Conservation (phyloP, 768 basidiomycete genomes). For the Royoungia palumana region DNA sequence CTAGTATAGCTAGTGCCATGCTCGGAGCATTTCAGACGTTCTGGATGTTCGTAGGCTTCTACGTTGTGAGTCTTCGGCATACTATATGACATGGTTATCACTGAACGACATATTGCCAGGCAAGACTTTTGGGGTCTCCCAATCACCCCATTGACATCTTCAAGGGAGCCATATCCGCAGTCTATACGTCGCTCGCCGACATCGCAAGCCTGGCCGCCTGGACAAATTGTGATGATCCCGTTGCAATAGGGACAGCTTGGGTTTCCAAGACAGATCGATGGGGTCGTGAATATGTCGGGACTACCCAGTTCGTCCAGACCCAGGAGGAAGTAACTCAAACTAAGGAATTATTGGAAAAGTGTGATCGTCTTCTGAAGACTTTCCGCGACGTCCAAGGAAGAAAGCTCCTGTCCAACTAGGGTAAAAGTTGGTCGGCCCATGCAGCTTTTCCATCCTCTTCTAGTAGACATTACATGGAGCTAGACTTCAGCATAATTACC, state of each 20-base stretch:
- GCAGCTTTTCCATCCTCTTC: background rate
- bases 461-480: background rate
- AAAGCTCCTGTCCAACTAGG: slow-evolving; percentile 16
- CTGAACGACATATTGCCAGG: slow-evolving; percentile 40
- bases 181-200: slow-evolving; percentile 64
- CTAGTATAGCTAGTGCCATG: slow-evolving; percentile 53
- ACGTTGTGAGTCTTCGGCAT: slow-evolving; percentile 48
- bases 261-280: slow-evolving; percentile 54
- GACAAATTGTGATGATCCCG: slow-evolving; percentile 13
- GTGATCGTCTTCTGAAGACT: slow-evolving; percentile 49
- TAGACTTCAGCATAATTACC: background rate
- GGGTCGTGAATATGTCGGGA: slow-evolving; percentile 53
- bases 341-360: slow-evolving; percentile 47
- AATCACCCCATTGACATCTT: slow-evolving; percentile 60
- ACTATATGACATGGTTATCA: too few relatives aligned
- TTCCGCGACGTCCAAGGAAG: slow-evolving; percentile 34
- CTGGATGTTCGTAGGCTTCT: slow-evolving; percentile 55
- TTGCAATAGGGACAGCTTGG: slow-evolving; percentile 38
- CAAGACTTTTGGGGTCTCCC: slow-evolving; percentile 62
- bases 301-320: slow-evolving; percentile 50
- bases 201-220: slow-evolving; percentile 43
- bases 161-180: slow-evolving; percentile 65
- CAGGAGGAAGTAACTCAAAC: slow-evolving; percentile 46
- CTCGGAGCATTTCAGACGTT: slow-evolving; percentile 43
- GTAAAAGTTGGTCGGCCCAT: background rate